Evolutionary conservation across 345 rosid genomes (phyloP).

Genomic region (Acer saccharum): DNA sequence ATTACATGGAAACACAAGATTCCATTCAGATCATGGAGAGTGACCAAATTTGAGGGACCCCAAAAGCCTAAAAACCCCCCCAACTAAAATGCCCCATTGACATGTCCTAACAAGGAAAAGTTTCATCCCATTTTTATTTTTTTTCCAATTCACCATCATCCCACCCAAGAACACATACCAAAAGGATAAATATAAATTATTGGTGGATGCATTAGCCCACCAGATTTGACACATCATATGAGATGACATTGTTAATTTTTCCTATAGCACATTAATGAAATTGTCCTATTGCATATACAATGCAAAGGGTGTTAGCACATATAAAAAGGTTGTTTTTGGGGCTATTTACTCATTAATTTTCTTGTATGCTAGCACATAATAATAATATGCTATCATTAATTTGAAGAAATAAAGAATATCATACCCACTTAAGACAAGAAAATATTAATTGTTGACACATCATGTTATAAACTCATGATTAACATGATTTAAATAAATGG

Average conservation of each 20-base stretch:
- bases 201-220: slow-evolving; percentile 24
- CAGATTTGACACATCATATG: slow-evolving; percentile 37
- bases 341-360: not conserved
- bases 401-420: not conserved
- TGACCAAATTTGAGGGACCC: slow-evolving; percentile 31
- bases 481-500: no score
- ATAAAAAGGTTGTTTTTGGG: not conserved
- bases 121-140: not conserved
- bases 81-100: slow-evolving; percentile 22
- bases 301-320: not conserved
- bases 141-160: slow-evolving; percentile 32
- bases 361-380: slow-evolving; percentile 24
- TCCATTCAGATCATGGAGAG: slow-evolving; percentile 44
- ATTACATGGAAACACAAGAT: slow-evolving; percentile 25
- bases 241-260: slow-evolving; percentile 15
- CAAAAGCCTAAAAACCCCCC: not conserved
- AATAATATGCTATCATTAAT: slow-evolving; percentile 13
- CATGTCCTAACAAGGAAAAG: slow-evolving; percentile 32
- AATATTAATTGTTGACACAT: not conserved
- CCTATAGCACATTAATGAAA: slow-evolving; percentile 1
- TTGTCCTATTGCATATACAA: not conserved
- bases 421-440: not conserved
- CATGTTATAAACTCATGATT: not conserved
- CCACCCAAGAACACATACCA: slow-evolving; percentile 18
- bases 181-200: not conserved